phyloP scores from a whole-genome alignment of 176 grass and related monocot species.

The Microstegium vimineum region DNA sequence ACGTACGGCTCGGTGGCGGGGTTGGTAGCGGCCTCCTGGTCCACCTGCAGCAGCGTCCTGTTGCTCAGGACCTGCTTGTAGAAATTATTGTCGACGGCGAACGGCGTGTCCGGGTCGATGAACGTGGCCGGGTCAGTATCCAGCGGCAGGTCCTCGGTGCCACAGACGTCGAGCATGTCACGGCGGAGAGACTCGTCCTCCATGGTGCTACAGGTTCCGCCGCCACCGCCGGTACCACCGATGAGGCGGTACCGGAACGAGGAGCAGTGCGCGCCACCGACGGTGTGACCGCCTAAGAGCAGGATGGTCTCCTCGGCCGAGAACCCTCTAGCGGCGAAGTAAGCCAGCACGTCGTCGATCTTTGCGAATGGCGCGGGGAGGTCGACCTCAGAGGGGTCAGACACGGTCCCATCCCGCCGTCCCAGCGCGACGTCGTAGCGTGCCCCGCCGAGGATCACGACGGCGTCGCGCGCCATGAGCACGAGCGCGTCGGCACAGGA shows the following conservation, averaged over 20 bases:
- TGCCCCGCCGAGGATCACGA: slow-evolving; percentile 33
- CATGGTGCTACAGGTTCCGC: slow-evolving; percentile 42
- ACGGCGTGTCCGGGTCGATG: slow-evolving; percentile 39
- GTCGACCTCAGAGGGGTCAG: slow-evolving; percentile 21
- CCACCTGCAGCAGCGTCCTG: slow-evolving; percentile 37
- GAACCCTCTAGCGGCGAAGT: slow-evolving; percentile 43
- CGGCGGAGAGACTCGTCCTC: slow-evolving; percentile 1
- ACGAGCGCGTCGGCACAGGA: slow-evolving; percentile 56
- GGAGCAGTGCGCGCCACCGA: slow-evolving; percentile 50
- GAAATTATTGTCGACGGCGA: slow-evolving; percentile 49
- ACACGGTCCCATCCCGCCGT: slow-evolving; percentile 22
- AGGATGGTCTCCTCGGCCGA: slow-evolving; percentile 42
- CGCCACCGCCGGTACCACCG: background rate
- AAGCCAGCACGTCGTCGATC: slow-evolving; percentile 7
- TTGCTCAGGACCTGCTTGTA: slow-evolving; percentile 40
- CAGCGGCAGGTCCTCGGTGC: background rate
- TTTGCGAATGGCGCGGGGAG: slow-evolving; percentile 24
- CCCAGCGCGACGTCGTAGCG: slow-evolving; percentile 38
- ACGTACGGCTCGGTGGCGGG: slow-evolving; percentile 10
- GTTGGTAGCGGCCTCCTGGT: slow-evolving; percentile 51
- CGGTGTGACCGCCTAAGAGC: slow-evolving; percentile 57
- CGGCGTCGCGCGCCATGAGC: slow-evolving; percentile 47
- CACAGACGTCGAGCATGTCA: slow-evolving; percentile 7
- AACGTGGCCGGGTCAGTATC: slow-evolving; percentile 19
- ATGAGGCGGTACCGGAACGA: slow-evolving; percentile 46